Conservation (phyloP, 345 rosid species). For the Psidium guajava region DNA sequence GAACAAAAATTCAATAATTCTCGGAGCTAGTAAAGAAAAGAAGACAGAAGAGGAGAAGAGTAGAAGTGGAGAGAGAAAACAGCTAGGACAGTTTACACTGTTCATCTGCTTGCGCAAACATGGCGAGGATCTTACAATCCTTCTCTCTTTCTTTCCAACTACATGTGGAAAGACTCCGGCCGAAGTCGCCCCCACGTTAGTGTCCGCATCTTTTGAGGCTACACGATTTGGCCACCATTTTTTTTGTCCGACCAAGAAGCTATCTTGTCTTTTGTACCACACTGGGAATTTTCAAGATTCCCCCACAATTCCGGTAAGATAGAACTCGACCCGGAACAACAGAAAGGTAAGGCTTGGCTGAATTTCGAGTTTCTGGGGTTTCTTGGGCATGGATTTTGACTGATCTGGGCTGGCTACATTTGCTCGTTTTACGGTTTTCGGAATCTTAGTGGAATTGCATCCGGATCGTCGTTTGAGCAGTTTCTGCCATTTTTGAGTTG, state of each 20-base stretch:
- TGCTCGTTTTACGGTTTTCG: neutral
- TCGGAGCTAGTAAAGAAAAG: neutral
- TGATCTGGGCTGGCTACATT: neutral
- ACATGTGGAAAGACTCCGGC: conserved; percentile 16
- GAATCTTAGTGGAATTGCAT: neutral
- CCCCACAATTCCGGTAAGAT: neutral
- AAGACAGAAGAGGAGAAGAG: neutral
- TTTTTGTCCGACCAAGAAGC: neutral
- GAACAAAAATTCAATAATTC: neutral
- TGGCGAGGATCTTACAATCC: neutral
- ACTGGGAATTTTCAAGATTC: conserved; percentile 9
- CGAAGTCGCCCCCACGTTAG: conserved; percentile 80
- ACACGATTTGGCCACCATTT: neutral
- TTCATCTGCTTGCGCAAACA: neutral
- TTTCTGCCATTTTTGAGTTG: neutral
- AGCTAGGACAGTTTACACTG: neutral
- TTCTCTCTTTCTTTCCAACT: neutral
- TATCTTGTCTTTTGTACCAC: neutral
- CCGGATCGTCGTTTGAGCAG: neutral
- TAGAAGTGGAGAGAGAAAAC: neutral
- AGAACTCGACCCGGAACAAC: neutral
- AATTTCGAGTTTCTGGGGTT: neutral
- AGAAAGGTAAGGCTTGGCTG: neutral
- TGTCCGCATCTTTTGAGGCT: neutral
- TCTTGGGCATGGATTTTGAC: neutral